Evolutionary conservation across 371 early-diverging fungal genomes (phyloP).

Genomic region (Mucor irregularis): DNA sequence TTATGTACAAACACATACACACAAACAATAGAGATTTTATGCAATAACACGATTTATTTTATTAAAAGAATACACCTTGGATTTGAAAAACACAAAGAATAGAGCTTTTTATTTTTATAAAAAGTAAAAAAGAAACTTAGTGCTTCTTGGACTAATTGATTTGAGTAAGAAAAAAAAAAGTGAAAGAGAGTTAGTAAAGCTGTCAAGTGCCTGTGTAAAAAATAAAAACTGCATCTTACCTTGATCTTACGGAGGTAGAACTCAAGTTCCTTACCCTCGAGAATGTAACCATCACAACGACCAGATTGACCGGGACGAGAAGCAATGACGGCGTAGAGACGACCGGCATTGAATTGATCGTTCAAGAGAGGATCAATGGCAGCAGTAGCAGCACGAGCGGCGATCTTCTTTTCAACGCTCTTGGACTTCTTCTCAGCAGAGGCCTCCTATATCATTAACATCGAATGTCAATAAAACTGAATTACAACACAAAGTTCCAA

Average conservation of each 20-base stretch:
- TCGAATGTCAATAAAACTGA: neutral
- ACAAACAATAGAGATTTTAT: neutral
- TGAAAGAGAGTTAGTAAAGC: neutral
- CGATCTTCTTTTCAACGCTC: constrained; percentile 88
- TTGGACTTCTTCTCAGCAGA: constrained; percentile 85
- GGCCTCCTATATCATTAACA: constrained; percentile 51
- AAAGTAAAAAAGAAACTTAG: constrained; percentile 5
- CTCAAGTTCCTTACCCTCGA: constrained; percentile 98
- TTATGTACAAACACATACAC: neutral
- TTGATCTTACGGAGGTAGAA: constrained; percentile 96
- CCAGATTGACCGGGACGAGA: constrained; percentile 99
- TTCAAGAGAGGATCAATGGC: constrained; percentile 89
- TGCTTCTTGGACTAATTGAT: constrained; percentile 37
- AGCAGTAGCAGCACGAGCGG: constrained; percentile 78
- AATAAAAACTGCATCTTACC: constrained; percentile 29
- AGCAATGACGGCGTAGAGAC: constrained; percentile 92
- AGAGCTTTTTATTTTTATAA: constrained; percentile 12
- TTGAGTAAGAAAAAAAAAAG: neutral
- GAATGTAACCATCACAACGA: constrained; percentile 97
- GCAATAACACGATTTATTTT: neutral
- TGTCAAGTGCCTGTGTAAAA: neutral
- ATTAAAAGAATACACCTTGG: neutral
- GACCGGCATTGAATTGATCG: constrained; percentile 96
- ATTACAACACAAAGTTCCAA: neutral
- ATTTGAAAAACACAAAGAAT: constrained; percentile 7